These are phyloP conservation scores for Globisporangium uncinulatum DNA, from an alignment of 352 stramenopile genomes.

Conservation along the genomic window DNA sequence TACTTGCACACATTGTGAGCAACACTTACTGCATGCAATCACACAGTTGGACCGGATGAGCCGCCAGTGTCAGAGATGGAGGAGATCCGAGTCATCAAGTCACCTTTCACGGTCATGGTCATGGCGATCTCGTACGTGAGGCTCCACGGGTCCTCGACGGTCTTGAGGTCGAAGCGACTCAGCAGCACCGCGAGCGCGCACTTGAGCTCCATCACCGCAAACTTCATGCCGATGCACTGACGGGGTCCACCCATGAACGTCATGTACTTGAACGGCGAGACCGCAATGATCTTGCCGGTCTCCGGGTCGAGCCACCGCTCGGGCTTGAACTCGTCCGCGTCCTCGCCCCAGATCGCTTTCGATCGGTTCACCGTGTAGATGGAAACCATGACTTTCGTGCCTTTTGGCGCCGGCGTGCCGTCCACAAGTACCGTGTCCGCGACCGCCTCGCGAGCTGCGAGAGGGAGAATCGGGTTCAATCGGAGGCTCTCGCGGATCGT, in stretches of 20 bases:
- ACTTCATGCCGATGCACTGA: constrained; percentile 51
- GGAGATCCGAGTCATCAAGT: no score
- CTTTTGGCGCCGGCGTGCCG: constrained; percentile 43
- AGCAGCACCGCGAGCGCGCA: constrained; percentile 35
- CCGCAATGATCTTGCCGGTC: constrained; percentile 18
- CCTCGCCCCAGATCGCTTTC: constrained; percentile 40
- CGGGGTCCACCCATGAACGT: constrained; percentile 52
- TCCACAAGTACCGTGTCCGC: constrained; percentile 48
- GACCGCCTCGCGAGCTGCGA: constrained; percentile 18
- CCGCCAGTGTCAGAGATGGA: no score
- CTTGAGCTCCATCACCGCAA: constrained; percentile 52
- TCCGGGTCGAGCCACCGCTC: constrained; percentile 56
- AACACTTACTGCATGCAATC: no score
- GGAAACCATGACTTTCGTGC: constrained; percentile 33
- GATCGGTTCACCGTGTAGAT: constrained; percentile 41
- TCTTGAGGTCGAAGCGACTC: constrained; percentile 36
- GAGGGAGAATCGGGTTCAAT: constrained; percentile 44
- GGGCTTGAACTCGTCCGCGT: constrained; percentile 48
- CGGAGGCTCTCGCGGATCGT: constrained; percentile 58
- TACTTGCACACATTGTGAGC: no score
- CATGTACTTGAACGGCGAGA: constrained; percentile 27
- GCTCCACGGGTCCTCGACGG: constrained; percentile 20
- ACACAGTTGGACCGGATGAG: no score
- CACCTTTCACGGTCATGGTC: not conserved
- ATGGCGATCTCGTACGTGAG: constrained; percentile 4